Percentiles rank a stretch among this genome's conserved stretches.
Evolutionary conservation across 208 protist species (phyloP).

Genomic region (Trypanosoma melophagium): DNA sequence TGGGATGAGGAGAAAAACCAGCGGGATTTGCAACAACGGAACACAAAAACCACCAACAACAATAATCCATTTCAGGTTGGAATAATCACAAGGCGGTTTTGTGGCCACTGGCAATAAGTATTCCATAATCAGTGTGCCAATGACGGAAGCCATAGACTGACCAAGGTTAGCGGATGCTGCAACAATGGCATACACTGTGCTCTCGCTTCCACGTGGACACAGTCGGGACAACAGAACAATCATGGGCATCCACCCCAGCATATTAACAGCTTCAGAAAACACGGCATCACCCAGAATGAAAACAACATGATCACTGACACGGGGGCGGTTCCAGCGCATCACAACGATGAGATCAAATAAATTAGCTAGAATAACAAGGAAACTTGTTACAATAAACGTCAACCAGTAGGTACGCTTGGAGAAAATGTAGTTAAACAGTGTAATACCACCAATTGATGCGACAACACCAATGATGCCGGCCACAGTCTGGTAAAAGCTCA

Average conservation of each 20-base stretch:
- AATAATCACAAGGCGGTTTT: conserved; percentile 60
- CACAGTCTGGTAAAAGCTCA: conserved; percentile 67
- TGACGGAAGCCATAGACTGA: conserved; percentile 37
- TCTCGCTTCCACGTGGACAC: conserved; percentile 61
- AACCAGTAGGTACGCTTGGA: conserved; percentile 49
- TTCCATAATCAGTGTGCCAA: conserved; percentile 59
- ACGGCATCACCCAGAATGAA: conserved; percentile 59
- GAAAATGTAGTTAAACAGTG: conserved; percentile 58
- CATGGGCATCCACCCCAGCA: conserved; percentile 59
- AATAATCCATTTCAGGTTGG: conserved; percentile 43
- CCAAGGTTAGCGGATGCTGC: conserved; percentile 52
- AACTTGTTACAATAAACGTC: conserved; percentile 37
- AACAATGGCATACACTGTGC: conserved; percentile 53
- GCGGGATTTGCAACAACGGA: conserved; percentile 46
- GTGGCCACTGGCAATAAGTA: conserved; percentile 42
- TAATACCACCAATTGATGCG: conserved; percentile 40
- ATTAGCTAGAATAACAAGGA: conserved; percentile 36
- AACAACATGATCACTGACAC: conserved; percentile 22
- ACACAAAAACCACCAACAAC: conserved; percentile 38
- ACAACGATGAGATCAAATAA: conserved; percentile 68
- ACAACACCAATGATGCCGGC: conserved; percentile 43
- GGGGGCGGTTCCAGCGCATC: conserved; percentile 52
- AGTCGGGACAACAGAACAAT: conserved; percentile 53
- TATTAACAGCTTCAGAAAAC: conserved; percentile 43
- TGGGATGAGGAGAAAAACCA: conserved; percentile 40